Base-by-base conservation (phyloP, 257 asterid genomes). In the Cinchona pubescens region DNA sequence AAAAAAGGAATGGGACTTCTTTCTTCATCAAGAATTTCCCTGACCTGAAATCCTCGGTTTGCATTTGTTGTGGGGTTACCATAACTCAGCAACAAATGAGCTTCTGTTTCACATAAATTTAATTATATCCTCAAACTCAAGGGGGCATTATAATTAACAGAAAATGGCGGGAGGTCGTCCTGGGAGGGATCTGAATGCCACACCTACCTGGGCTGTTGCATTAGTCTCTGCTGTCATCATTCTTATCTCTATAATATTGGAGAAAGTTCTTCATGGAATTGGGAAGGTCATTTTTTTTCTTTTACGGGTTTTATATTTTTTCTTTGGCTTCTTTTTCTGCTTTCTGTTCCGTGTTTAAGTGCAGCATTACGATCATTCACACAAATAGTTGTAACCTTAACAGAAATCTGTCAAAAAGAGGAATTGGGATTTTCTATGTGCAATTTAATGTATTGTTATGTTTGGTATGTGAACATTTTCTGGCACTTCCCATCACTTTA, bases 171-270 rank as follows among this genome's bases (percentile, higher is more conserved):
- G 66, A 63, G 83, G 75, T 23, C 73, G 74, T n/a, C 75, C 82
- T 16, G 82, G 74, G 12, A 79, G 86, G 75, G 69, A 77, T 66
- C 84, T 83, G 12, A 75, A 83, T 46, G 72, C 78, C 48, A 83
- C 86, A 2, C 95, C 97, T 3, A 92, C 97, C 61, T 92, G 97
- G 97, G 97, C 94, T 0, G 96, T 90, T 55, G 83, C 96, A 27
- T 76, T 87, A 37, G 97, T 92, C 37, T 84, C 85, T 46, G 83
- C 89, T 21, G 79, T 92, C 78, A 92, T 92, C 71, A 75, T 92
- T 74, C 3, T 88, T 3, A 82, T 92, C 75, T 92, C 96, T 34
- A 90, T 89, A 49, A 0, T 85, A 56, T 70, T 92, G 85, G 97
- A 92, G 81, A 88, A 85, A 80, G 76, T 79, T 65, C 85, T 92